Evolutionary conservation across 169 alveolate species (phyloP).

Genomic region (Plasmodium inui): DNA sequence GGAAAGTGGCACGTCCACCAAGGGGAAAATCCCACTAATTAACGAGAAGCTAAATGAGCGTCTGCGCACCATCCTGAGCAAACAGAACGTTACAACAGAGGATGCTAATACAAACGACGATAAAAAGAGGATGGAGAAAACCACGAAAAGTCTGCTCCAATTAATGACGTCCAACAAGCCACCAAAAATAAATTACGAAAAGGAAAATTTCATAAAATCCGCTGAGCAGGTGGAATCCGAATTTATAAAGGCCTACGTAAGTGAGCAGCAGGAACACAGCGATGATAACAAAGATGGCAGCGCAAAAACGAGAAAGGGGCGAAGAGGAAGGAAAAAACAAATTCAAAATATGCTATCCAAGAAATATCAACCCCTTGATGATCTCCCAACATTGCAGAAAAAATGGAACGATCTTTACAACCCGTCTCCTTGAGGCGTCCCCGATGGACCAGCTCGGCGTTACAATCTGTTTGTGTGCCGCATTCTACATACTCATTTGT

Average conservation of each 20-base stretch:
- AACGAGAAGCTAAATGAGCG: slow-evolving; percentile 23
- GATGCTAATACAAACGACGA: background rate
- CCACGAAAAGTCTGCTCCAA: slow-evolving; percentile 47
- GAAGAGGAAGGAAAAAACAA: slow-evolving; percentile 32
- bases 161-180: slow-evolving; percentile 61
- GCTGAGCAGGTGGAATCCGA: slow-evolving; percentile 75
- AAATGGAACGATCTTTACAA: slow-evolving; percentile 55
- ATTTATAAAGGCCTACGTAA: slow-evolving; percentile 60
- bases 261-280: slow-evolving; percentile 30
- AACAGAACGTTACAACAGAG: background rate
- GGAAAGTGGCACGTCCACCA: background rate
- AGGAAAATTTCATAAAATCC: slow-evolving; percentile 71
- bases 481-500: background rate
- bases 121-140: background rate
- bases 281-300: slow-evolving; percentile 46
- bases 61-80: slow-evolving; percentile 11
- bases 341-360: slow-evolving; percentile 22
- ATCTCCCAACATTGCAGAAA: slow-evolving; percentile 25
- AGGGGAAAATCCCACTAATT: background rate
- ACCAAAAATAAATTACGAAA: slow-evolving; percentile 52
- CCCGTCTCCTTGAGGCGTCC: background rate
- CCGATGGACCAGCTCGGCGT: background rate
- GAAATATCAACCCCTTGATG: slow-evolving; percentile 32
- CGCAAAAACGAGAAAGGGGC: background rate
- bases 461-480: background rate